Base-by-base conservation (phyloP, 2,329 filamentous ascomycete genomes). In the Eutypa lata region DNA sequence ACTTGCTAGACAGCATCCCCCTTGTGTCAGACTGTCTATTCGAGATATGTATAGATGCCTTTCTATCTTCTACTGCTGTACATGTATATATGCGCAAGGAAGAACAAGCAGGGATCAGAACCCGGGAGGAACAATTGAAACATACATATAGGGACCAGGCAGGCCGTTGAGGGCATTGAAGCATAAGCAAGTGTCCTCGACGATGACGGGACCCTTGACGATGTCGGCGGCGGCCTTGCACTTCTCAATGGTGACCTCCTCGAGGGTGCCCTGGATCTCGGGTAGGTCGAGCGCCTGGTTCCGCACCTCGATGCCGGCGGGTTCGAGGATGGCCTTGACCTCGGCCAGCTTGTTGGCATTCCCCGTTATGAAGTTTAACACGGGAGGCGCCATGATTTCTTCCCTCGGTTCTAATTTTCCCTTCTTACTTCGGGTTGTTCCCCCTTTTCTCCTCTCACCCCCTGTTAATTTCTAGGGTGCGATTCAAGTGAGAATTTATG, bases 161-260 rank as follows among this genome's bases (percentile, higher is more conserved):
- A 99, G 80, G n/a, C 91, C 92, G 54, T 89, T 85, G 56, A 97
- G 81, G 19, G 93, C 92, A 67, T 89, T 87, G 69, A 97, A 99
- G 76, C 91, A 95, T 47, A 99, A 79, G 61, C 91, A 91, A 16
- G 94, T 99, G 72, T 99, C 94, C 73, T 99, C 94, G 11, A 96
- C 93, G 38, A 99, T 79, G 8, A 97, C 94, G 3, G 95, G 92
- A 3, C 58, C 55, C 65, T 79, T 59, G 77, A 96, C 90, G 61
- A 80, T 75, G 52, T 90, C 86, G 40, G 91, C 92, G 51, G 94
- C 94, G 63, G 86, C 81, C 55, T 82, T 84, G 71, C 89, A 93
- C 75, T 99, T 99, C 67, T 93, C 92, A 48, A 76, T 78, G 0
- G 92, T 94, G 52, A 99, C 91, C 65, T 97, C 91, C 66, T 97